Evolutionary conservation across 2,329 filamentous ascomycete genomes (phyloP).

Genomic region (Lasiodiplodia theobromae): DNA sequence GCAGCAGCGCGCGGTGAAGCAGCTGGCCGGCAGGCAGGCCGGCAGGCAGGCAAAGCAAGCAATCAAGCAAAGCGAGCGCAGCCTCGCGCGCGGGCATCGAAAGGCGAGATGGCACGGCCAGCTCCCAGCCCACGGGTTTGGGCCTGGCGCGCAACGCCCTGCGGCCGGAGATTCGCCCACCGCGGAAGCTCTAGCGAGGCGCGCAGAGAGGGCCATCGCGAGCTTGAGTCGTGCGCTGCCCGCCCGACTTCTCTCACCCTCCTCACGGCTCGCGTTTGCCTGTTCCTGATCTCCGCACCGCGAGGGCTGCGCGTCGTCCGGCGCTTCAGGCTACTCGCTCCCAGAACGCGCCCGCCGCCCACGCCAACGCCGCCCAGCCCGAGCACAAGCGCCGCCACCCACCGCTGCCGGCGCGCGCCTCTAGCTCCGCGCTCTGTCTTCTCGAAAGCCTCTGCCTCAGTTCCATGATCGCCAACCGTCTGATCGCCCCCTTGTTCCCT

Average conservation of each 20-base stretch:
- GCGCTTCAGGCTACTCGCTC: slow-evolving; percentile 27
- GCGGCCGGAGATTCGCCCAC: slow-evolving; percentile 27
- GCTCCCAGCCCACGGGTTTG: slow-evolving; percentile 20
- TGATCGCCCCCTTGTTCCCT: slow-evolving; percentile 28
- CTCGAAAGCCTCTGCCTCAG: slow-evolving; percentile 26
- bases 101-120: slow-evolving; percentile 24
- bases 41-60: too few species aligned
- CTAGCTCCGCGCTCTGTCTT: slow-evolving; percentile 24
- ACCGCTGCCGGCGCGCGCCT: slow-evolving; percentile 22
- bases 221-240: slow-evolving; percentile 25
- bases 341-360: slow-evolving; percentile 3
- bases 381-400: slow-evolving; percentile 16
- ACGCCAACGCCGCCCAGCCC: background rate
- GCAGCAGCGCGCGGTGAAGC: too few species aligned
- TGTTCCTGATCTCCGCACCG: slow-evolving; percentile 28
- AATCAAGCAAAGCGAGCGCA: background rate
- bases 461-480: slow-evolving; percentile 29
- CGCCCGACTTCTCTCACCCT: slow-evolving; percentile 22
- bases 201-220: slow-evolving; percentile 10
- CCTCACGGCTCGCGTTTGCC: slow-evolving; percentile 18
- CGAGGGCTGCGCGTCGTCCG: slow-evolving; percentile 20
- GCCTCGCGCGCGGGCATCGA: slow-evolving; percentile 6
- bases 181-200: slow-evolving; percentile 22
- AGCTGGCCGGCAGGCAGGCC: too few species aligned
- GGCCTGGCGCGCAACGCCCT: slow-evolving; percentile 19